A percentile compares a stretch with the other conserved stretches of the same genome.
Evolutionary conservation across 2,329 filamentous ascomycete genomes (phyloP).

Genomic region (Penicillium sp.): DNA sequence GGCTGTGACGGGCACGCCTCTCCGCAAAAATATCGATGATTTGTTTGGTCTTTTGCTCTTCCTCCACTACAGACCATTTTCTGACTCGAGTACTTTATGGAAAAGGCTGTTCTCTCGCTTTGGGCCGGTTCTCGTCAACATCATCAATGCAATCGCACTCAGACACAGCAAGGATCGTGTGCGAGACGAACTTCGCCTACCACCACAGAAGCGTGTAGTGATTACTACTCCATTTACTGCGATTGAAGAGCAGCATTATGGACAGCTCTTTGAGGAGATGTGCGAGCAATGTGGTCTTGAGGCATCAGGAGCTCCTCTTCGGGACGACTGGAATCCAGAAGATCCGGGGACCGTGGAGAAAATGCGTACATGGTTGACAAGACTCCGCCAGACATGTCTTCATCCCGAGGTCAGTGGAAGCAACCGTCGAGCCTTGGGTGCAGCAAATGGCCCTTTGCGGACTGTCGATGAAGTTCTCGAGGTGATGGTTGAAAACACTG

Average conservation of each 20-base stretch:
- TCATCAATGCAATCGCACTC: slow-evolving; percentile 72
- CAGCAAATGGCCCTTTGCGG: slow-evolving; percentile 65
- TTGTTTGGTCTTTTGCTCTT: slow-evolving; percentile 79
- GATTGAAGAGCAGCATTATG: slow-evolving; percentile 88
- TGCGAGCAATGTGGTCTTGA: slow-evolving; percentile 66
- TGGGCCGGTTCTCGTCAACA: slow-evolving; percentile 61
- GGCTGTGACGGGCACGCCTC: slow-evolving; percentile 88
- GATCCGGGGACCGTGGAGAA: slow-evolving; percentile 57
- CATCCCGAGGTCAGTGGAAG: slow-evolving; percentile 77
- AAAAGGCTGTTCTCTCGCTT: slow-evolving; percentile 61
- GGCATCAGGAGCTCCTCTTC: slow-evolving; percentile 60
- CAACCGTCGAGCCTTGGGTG: slow-evolving; percentile 63
- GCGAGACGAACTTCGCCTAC: slow-evolving; percentile 73
- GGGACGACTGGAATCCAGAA: slow-evolving; percentile 64
- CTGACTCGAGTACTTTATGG: slow-evolving; percentile 64
- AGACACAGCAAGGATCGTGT: slow-evolving; percentile 84
- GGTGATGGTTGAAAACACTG: slow-evolving; percentile 86
- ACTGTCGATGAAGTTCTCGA: slow-evolving; percentile 85
- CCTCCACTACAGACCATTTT: slow-evolving; percentile 74
- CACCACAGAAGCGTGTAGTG: slow-evolving; percentile 78
- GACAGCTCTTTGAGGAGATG: slow-evolving; percentile 72
- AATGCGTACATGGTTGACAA: slow-evolving; percentile 77
- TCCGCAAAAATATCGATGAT: slow-evolving; percentile 76
- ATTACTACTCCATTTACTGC: slow-evolving; percentile 88
- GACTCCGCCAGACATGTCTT: slow-evolving; percentile 76